Evolutionary conservation across 768 basidiomycete species (phyloP).

Genomic region (Chalciporus pseudorubinellus): DNA sequence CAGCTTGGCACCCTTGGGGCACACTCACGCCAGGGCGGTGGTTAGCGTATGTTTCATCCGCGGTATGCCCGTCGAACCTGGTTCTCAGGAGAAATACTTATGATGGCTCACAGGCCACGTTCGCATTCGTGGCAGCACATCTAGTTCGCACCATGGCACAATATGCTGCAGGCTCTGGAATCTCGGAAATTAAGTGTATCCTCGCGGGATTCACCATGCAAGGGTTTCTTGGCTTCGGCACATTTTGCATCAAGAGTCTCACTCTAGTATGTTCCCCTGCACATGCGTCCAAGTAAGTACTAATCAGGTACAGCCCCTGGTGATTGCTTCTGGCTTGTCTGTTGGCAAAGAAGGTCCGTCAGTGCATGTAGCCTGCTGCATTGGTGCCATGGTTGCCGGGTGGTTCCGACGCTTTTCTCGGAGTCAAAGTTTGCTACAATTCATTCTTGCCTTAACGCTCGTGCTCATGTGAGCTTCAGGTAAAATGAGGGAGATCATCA

Average conservation of each 20-base stretch:
- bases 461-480: conserved; percentile 37
- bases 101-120: conserved; percentile 52
- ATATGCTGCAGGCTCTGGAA: conserved; percentile 97
- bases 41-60: conserved; percentile 84
- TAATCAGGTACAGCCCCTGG: conserved; percentile 67
- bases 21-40: conserved; percentile 66
- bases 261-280: conserved; percentile 64
- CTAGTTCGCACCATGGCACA: conserved; percentile 86
- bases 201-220: conserved; percentile 97
- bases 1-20: conserved; percentile 93
- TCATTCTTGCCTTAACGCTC: conserved; percentile 4
- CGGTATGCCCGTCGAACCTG: conserved; percentile 52
- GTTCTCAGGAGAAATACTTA: conserved; percentile 2
- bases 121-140: conserved; percentile 85
- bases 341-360: conserved; percentile 99
- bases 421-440: conserved; percentile 69
- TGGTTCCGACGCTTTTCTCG: conserved; percentile 78
- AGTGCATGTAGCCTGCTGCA: conserved; percentile 94
- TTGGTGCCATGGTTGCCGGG: conserved; percentile 87
- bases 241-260: conserved; percentile 90
- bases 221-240: conserved; percentile 86
- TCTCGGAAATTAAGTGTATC: conserved; percentile 98
- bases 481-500: conserved; percentile 87
- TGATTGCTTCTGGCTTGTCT: conserved; percentile 94
- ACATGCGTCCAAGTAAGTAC: background rate